Conservation (phyloP, 2,329 filamentous ascomycete genomes). For the Cladorrhinum sp. region DNA sequence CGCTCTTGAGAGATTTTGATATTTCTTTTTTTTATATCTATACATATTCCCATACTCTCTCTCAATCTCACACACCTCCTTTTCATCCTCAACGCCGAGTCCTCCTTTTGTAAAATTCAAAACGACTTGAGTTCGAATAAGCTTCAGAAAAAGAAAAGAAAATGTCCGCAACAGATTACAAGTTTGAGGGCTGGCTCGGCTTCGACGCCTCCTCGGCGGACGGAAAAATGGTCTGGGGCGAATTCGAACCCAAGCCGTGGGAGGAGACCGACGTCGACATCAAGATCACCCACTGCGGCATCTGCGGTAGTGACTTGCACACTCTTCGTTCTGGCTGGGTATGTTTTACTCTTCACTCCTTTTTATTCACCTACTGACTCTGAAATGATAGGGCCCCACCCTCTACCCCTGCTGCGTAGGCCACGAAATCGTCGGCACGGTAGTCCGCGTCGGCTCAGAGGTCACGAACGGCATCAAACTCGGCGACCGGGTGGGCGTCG, state of each 20-base stretch:
- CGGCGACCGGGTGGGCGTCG: conserved; percentile 63
- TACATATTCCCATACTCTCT: background rate
- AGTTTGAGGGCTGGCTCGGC: conserved; percentile 53
- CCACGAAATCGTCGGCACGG: conserved; percentile 63
- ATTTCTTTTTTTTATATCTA: background rate
- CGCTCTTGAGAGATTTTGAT: background rate
- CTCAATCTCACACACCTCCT: background rate
- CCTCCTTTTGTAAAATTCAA: too few relatives aligned
- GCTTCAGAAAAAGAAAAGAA: background rate
- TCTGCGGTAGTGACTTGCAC: conserved; percentile 63
- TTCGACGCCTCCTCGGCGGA: conserved; percentile 39
- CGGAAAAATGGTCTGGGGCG: conserved; percentile 53
- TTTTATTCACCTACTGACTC: conserved; percentile 7
- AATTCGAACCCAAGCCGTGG: conserved; percentile 63
- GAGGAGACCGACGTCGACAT: conserved; percentile 65
- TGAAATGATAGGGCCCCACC: conserved; percentile 23
- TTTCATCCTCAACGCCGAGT: too few relatives aligned
- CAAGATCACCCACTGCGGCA: conserved; percentile 62
- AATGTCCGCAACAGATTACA: conserved; percentile 38
- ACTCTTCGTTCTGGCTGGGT: conserved; percentile 55
- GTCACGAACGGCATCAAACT: conserved; percentile 47
- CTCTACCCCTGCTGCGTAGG: conserved; percentile 51
- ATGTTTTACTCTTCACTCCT: conserved; percentile 4
- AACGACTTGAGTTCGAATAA: too few relatives aligned
- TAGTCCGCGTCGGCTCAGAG: conserved; percentile 51